Evolutionary conservation across 805 yeast species (phyloP).

Genomic region (Zygosaccharomyces kombuchaensis): DNA sequence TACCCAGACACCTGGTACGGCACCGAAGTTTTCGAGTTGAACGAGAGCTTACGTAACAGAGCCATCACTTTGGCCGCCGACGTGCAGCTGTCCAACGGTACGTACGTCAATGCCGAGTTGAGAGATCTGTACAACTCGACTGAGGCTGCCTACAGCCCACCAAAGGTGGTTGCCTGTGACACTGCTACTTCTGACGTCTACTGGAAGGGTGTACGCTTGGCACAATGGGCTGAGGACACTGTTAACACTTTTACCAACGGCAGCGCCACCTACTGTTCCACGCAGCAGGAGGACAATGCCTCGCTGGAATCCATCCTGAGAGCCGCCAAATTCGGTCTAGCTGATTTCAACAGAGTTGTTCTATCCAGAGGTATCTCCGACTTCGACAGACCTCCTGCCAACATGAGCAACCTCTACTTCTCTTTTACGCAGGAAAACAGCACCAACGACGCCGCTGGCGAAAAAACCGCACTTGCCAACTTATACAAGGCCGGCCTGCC

Average conservation of each 20-base stretch:
- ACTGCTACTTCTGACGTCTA: conserved; percentile 56
- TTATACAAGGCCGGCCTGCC: conserved; percentile 52
- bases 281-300: conserved; percentile 68
- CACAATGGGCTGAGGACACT: conserved; percentile 46
- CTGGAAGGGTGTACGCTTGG: conserved; percentile 51
- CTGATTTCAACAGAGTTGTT: conserved; percentile 54
- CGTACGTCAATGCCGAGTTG: conserved; percentile 41
- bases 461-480: conserved; percentile 44
- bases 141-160: conserved; percentile 45
- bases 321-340: conserved; percentile 49
- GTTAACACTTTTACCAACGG: conserved; percentile 52
- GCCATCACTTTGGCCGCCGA: conserved; percentile 49
- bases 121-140: conserved; percentile 46
- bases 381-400: conserved; percentile 48
- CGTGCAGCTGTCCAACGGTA: conserved; percentile 45
- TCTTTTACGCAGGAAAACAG: neutral
- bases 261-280: conserved; percentile 53
- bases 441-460: conserved; percentile 18
- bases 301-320: conserved; percentile 56
- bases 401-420: neutral
- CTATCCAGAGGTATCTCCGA: conserved; percentile 60
- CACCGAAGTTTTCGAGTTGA: conserved; percentile 60
- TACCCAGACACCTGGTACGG: conserved; percentile 58
- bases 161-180: conserved; percentile 52
- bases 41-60: conserved; percentile 53